Base-by-base conservation (phyloP, 139 green algal genomes). In the Penium margaritaceum region DNA sequence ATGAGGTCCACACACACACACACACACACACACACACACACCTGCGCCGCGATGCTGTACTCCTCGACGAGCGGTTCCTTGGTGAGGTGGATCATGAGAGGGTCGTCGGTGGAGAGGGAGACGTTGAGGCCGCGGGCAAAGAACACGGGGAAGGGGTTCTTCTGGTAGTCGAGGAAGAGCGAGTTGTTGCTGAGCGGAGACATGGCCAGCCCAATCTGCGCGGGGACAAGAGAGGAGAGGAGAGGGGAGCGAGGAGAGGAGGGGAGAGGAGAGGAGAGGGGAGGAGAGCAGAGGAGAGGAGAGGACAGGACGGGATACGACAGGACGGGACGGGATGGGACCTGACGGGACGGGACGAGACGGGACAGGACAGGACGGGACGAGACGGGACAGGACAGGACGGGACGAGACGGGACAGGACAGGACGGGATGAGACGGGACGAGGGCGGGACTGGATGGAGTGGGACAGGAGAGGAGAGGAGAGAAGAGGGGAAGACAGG, bases 121-220 rank as follows among this genome's bases (percentile, higher is more conserved):
- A 96, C 85, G 29, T 78, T 88, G 21, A 98, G 84, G 19, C 94
- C 94, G 29, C 94, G 87, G 14, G 93, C 90, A 75, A 99, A 98
- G 82, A 98, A 98, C 36, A 86, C 79, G 24, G 94, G 94, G 83
- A 99, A 96, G n/a, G 94, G 94, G 87, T 99, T 99, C 67, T 85
- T 86, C 87, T 97, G 93, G 87, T 99, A 99, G 87, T 99, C 94
- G 57, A 98, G 84, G 86, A 99, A 99, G 24, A 99, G 86, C 36
- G 83, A 92, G 88, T 99, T 99, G 88, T 99, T 99, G 85, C 88
- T 95, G 44, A 99, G 85, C 1, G 94, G 94, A 4, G 76, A 88
- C 92, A 97, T 96, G 82, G 88, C 94, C 44, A 98, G 87, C 1
- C 92, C 93, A 63, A 97, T 91, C 89, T 96, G 91, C n/a, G 65